Conservation (phyloP, 1,284 basidiomycete genomes). For the Erythrobasidium hasegawianum region DNA sequence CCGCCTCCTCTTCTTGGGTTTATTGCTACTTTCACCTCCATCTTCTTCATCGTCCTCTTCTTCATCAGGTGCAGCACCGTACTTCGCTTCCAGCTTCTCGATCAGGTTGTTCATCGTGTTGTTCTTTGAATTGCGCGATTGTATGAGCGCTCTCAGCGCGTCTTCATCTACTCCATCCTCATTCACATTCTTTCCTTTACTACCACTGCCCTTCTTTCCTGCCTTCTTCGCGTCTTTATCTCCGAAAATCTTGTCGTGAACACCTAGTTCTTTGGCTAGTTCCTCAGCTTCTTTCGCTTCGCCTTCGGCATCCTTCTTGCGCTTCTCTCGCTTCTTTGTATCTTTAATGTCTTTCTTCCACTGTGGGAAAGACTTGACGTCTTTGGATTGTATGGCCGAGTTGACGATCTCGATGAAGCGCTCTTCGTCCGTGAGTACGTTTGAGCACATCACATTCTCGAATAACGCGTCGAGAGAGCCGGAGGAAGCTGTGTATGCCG, state of each 20-base stretch:
- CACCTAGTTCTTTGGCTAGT: slow-evolving; percentile 78
- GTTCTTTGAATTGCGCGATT: slow-evolving; percentile 65
- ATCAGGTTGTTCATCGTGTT: slow-evolving; percentile 66
- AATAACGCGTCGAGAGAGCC: slow-evolving; percentile 76
- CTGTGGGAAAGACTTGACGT: slow-evolving; percentile 57
- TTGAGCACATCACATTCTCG: slow-evolving; percentile 76
- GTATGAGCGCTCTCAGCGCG: slow-evolving; percentile 73
- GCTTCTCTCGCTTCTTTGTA: slow-evolving; percentile 66
- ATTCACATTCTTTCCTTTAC: slow-evolving; percentile 51
- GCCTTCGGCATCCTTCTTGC: slow-evolving; percentile 56
- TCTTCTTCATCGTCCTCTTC: too few species aligned
- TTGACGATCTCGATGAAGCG: slow-evolving; percentile 73
- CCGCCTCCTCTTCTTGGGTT: slow-evolving; percentile 40
- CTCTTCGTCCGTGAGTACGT: slow-evolving; percentile 66
- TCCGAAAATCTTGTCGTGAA: slow-evolving; percentile 94
- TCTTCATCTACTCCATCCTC: slow-evolving; percentile 61
- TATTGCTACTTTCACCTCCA: slow-evolving; percentile 45
- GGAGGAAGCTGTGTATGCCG: slow-evolving; percentile 63
- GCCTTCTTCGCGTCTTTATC: slow-evolving; percentile 63
- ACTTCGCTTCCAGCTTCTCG: slow-evolving; percentile 59
- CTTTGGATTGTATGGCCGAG: slow-evolving; percentile 59
- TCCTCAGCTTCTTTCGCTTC: slow-evolving; percentile 82
- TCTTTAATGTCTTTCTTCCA: slow-evolving; percentile 72
- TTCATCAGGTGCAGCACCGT: slow-evolving; percentile 54
- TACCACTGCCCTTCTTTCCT: slow-evolving; percentile 62